Percentiles rank a stretch among this genome's conserved stretches.
These are phyloP conservation scores for Tulasnella sp. DNA, from an alignment of 768 basidiomycete genomes.

Conservation along the genomic window DNA sequence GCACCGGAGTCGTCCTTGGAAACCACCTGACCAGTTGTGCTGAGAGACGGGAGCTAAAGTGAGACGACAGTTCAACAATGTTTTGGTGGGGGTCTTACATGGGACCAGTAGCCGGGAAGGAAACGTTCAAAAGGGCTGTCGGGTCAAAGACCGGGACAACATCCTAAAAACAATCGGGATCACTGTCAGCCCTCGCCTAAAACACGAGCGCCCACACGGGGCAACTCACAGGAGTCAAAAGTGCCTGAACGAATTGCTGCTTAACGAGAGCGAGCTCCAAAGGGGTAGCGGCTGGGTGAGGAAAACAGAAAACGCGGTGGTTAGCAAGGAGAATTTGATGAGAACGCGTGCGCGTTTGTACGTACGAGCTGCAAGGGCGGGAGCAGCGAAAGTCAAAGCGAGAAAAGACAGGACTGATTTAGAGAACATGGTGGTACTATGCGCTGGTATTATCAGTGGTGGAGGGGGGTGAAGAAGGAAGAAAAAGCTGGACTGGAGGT, in stretches of 20 bases:
- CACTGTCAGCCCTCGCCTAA: neutral
- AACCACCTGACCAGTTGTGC: constrained; percentile 17
- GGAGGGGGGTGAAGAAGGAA: neutral
- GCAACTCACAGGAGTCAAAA: constrained; percentile 28
- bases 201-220: neutral
- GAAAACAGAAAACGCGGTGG: neutral
- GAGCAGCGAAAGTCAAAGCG: neutral
- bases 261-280: constrained; percentile 24
- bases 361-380: constrained; percentile 23
- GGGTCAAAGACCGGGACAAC: constrained; percentile 29
- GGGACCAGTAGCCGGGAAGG: constrained; percentile 14
- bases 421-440: constrained; percentile 6
- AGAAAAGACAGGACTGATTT: constrained; percentile 10
- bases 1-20: neutral
- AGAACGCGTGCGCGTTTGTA: neutral
- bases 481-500: neutral
- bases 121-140: constrained; percentile 17
- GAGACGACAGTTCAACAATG: neutral
- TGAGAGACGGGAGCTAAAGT: neutral
- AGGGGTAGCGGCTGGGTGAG: constrained; percentile 22
- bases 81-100: neutral
- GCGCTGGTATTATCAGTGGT: neutral
- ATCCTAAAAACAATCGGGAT: constrained; percentile 9
- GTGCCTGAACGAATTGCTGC: constrained; percentile 31
- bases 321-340: neutral